Evolutionary conservation across 2,329 filamentous ascomycete genomes (phyloP).

Genomic region (Xylariomycetidae sp.): DNA sequence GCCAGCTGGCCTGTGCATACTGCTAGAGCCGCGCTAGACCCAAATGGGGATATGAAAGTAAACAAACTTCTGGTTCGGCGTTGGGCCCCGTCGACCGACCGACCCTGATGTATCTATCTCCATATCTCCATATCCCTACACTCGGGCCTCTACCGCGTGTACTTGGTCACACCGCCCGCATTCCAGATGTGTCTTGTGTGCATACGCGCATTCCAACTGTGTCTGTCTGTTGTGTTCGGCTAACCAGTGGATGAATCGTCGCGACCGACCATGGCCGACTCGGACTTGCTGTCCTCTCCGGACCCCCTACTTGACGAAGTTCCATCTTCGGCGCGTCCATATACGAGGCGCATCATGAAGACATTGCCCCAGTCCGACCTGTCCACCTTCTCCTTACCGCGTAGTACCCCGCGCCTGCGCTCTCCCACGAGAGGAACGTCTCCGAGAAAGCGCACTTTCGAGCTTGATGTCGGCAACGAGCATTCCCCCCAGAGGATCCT

Average conservation of each 20-base stretch:
- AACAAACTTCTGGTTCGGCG: slow-evolving; percentile 26
- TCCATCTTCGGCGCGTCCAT: slow-evolving; percentile 20
- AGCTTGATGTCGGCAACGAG: slow-evolving; percentile 50
- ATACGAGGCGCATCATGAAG: slow-evolving; percentile 19
- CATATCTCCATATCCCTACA: too few species aligned
- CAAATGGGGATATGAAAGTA: slow-evolving; percentile 17
- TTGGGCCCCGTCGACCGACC: too few species aligned
- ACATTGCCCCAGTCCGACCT: slow-evolving; percentile 18
- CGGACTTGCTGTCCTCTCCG: slow-evolving; percentile 28
- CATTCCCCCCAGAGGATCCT: slow-evolving; percentile 46
- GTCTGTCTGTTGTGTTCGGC: slow-evolving; percentile 1
- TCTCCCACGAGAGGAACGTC: slow-evolving; percentile 35
- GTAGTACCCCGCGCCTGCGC: slow-evolving; percentile 36
- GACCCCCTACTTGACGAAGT: slow-evolving; percentile 28
- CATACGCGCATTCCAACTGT: slow-evolving; percentile 6
- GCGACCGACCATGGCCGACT: too few species aligned
- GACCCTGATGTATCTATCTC: too few species aligned
- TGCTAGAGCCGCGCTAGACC: background rate
- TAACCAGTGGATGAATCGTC: slow-evolving; percentile 3
- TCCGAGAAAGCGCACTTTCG: slow-evolving; percentile 52
- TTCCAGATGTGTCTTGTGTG: slow-evolving; percentile 8
- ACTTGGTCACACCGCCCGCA: too few species aligned
- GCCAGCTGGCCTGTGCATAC: background rate
- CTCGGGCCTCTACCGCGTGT: too few species aligned
- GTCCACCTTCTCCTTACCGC: slow-evolving; percentile 39